Conservation (phyloP, 2,329 filamentous ascomycete species). For the Apiospora kogelbergensis region DNA sequence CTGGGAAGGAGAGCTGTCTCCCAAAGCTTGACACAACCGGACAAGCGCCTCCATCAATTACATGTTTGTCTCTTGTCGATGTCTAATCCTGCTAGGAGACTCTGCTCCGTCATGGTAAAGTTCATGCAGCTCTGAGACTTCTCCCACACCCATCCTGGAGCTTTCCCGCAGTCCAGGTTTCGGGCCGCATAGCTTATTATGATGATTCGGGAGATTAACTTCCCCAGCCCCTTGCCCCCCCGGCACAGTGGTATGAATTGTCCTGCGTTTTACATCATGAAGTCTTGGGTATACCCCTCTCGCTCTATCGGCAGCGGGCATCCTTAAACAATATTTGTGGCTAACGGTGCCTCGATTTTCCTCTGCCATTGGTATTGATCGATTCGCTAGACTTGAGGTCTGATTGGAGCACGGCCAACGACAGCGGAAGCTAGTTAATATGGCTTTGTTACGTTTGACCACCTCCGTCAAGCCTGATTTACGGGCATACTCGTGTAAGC, state of each 20-base stretch:
- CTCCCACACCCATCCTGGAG: not conserved
- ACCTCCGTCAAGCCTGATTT: no score
- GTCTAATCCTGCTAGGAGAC: not conserved
- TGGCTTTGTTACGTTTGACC: not conserved
- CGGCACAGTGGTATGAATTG: not conserved
- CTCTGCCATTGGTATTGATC: no score
- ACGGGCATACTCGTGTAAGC: not conserved
- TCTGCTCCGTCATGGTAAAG: not conserved
- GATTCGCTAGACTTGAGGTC: no score
- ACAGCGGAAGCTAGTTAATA: not conserved
- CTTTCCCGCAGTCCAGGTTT: not conserved
- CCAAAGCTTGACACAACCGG: not conserved
- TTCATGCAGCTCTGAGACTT: not conserved
- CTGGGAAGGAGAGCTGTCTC: not conserved
- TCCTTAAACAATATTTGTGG: no score
- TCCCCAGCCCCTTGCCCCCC: not conserved
- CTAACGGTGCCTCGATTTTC: no score
- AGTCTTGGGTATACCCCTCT: no score
- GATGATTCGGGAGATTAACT: not conserved
- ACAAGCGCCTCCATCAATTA: not conserved
- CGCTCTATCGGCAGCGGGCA: no score
- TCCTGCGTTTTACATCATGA: no score
- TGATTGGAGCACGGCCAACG: no score
- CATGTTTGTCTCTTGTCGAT: not conserved
- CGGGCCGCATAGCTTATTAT: not conserved